Base-by-base conservation (phyloP, 805 yeast species). In the Saccharomyces eubayanus region DNA sequence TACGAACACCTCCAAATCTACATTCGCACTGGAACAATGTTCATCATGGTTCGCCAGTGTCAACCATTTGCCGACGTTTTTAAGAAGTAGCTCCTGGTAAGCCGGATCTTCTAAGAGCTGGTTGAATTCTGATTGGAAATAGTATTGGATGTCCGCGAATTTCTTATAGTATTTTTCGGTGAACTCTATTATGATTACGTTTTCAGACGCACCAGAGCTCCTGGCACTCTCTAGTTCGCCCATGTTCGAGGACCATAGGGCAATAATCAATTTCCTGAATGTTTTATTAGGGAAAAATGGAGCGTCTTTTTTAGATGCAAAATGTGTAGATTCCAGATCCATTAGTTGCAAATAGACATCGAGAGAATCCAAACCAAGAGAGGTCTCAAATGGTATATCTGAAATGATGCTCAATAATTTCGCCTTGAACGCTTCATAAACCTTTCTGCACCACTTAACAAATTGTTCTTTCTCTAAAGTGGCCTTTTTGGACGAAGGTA, bases 61-160 rank as follows among this genome's bases (percentile, higher is more conserved):
- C 20, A 74, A 57, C 71, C 77, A 74, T 61, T 74, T 75, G 20
- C 73, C 66, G 52, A 70, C 65, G 4, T 67, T 58, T 16, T 51
- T 53, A 41, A 56, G 5, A n/a, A 52, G 55, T 1, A 58, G 52
- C 21, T 60, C 55, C 6, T 51, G 54, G 30, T 63, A 61, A 3
- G 49, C 43, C 8, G 51, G 52, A 36, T 67, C 63, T 54, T 65
- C 59, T 8, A 63, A 57, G 6, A 70, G 62, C 28, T 59, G 53
- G n/a, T 59, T 59, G 24, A 82, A 66, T 59, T 78, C 83, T 41
- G 76, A 72, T 63, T 85, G 82, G 59, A 88, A 84, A 63, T 84
- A 87, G 64, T 75, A 89, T 60, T 90, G 88, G 54, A 92, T 70
- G 66, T 92, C 99, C 74, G 87, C 87, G 67, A 78, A 80, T 59